Conservation (phyloP, 352 stramenopile genomes). For the Aphanomyces astaci region DNA sequence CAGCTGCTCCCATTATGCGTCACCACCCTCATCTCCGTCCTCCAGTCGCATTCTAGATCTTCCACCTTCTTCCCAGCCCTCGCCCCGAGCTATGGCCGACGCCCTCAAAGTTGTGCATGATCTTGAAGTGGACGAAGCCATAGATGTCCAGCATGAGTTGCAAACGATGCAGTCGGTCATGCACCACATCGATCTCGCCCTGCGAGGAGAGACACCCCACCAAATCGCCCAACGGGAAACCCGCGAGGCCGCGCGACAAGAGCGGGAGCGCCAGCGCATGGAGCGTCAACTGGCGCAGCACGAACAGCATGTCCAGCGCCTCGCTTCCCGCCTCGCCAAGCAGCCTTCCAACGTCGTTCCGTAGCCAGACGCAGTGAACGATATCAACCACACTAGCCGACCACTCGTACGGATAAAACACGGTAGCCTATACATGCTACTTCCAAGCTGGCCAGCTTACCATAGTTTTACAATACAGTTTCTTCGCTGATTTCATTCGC, state of each 20-base stretch:
- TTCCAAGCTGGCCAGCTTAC: too few relatives aligned
- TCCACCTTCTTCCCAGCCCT: background rate
- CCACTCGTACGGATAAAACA: too few relatives aligned
- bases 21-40: background rate
- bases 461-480: too few relatives aligned
- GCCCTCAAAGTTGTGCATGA: background rate
- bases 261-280: slow-evolving; percentile 43
- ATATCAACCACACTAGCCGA: too few relatives aligned
- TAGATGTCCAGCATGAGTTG: slow-evolving; percentile 29
- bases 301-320: slow-evolving; percentile 30
- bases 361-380: too few relatives aligned
- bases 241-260: slow-evolving; percentile 40
- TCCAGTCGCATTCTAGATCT: background rate
- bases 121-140: slow-evolving; percentile 23
- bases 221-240: slow-evolving; percentile 45
- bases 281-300: slow-evolving; percentile 36
- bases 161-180: slow-evolving; percentile 41
- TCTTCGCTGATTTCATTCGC: too few relatives aligned
- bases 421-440: too few relatives aligned
- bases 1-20: too few relatives aligned
- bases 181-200: slow-evolving; percentile 49
- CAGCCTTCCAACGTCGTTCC: too few relatives aligned
- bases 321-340: background rate
- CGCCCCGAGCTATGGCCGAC: background rate
- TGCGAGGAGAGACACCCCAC: slow-evolving; percentile 56